These are phyloP conservation scores for Wickerhamiella infanticola DNA, from an alignment of 1,139 yeast genomes.

Conservation along the genomic window DNA sequence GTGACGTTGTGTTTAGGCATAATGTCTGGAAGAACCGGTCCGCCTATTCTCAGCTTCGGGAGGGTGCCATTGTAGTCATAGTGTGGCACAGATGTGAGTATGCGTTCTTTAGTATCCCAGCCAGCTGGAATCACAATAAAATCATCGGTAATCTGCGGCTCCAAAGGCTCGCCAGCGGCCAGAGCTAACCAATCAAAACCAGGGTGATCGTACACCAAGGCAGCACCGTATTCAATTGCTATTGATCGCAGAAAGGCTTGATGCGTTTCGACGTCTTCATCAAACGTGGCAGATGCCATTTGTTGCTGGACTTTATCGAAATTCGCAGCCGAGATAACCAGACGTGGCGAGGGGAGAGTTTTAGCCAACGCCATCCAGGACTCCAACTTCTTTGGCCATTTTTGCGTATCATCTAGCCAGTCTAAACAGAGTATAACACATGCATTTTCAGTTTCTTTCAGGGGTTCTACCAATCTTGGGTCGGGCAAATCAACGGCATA, in stretches of 20 bases:
- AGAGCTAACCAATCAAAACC: slow-evolving; percentile 14
- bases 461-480: not conserved
- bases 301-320: not conserved
- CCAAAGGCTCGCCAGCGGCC: slow-evolving; percentile 14
- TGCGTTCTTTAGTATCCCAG: slow-evolving; percentile 27
- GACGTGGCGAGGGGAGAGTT: not conserved
- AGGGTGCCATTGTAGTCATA: slow-evolving; percentile 7
- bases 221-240: slow-evolving; percentile 30
- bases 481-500: not conserved
- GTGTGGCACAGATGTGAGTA: slow-evolving; percentile 19
- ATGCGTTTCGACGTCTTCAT: slow-evolving; percentile 26
- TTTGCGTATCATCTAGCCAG: slow-evolving; percentile 1
- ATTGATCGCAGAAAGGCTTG: slow-evolving; percentile 43
- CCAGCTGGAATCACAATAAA: slow-evolving; percentile 30
- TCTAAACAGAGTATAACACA: not conserved
- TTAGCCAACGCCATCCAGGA: not conserved
- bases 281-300: slow-evolving; percentile 7
- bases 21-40: too few relatives aligned
- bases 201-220: slow-evolving; percentile 15
- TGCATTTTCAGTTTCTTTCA: not conserved
- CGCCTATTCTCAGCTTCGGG: not conserved
- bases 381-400: not conserved
- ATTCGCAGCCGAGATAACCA: not conserved
- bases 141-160: slow-evolving; percentile 23
- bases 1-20: too few relatives aligned